Conservation (phyloP, 495 filamentous ascomycete genomes). For the Letharia columbiana region DNA sequence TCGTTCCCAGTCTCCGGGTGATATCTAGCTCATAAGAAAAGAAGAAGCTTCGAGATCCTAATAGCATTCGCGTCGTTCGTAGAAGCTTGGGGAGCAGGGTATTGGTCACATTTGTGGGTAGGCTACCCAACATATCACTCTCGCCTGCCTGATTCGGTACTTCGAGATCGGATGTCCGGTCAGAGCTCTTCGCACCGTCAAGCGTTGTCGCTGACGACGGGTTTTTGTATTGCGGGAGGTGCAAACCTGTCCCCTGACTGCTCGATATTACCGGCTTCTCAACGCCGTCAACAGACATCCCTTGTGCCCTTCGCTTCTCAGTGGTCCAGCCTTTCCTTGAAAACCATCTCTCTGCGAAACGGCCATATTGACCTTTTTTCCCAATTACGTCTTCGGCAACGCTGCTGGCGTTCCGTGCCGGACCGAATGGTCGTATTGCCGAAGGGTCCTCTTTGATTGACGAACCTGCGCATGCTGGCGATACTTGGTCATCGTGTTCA, state of each 20-base stretch:
- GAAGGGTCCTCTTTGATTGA: conserved; percentile 5
- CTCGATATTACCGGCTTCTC: background rate
- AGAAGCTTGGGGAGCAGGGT: conserved; percentile 75
- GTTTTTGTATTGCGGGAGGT: background rate
- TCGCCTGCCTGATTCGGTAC: background rate
- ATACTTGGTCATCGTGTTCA: conserved; percentile 30
- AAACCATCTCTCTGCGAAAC: conserved; percentile 86
- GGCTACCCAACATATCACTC: background rate
- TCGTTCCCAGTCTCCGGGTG: conserved; percentile 53
- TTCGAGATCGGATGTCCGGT: background rate
- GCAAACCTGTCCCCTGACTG: background rate
- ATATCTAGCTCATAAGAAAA: conserved; percentile 90
- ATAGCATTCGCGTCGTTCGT: conserved; percentile 69
- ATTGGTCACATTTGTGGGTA: conserved; percentile 26
- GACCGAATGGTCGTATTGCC: background rate
- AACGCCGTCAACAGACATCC: conserved; percentile 41
- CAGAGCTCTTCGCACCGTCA: background rate
- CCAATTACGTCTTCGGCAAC: conserved; percentile 79
- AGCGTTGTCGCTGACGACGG: background rate
- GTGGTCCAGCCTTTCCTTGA: conserved; percentile 67
- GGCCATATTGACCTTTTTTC: conserved; percentile 68
- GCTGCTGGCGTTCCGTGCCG: conserved; percentile 39
- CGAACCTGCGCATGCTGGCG: conserved; percentile 3
- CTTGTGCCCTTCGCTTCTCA: conserved; percentile 48
- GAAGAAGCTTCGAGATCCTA: conserved; percentile 77